These are phyloP conservation scores for Saccharomyces hybrid DNA, from an alignment of 1,139 yeast species.

Conservation along the genomic window DNA sequence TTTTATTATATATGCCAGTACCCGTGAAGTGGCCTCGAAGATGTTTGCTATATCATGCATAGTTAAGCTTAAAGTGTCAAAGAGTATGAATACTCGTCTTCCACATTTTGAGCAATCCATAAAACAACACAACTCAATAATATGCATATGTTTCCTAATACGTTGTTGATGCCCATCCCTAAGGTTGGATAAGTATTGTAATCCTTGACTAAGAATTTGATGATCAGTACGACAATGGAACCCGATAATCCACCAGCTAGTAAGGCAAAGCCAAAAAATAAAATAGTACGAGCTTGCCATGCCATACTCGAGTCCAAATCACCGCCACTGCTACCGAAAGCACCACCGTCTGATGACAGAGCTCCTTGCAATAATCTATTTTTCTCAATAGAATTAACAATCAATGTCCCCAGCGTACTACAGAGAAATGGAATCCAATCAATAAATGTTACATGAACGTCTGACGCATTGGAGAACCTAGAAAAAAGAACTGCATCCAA, in stretches of 20 bases:
- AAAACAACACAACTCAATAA: conserved; percentile 81
- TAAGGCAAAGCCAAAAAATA: conserved; percentile 85
- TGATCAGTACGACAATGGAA: conserved; percentile 74
- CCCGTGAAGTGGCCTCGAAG: not conserved
- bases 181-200: conserved; percentile 73
- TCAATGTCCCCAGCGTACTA: conserved; percentile 82
- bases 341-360: conserved; percentile 44
- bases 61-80: conserved; percentile 50
- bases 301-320: conserved; percentile 45
- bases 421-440: conserved; percentile 96
- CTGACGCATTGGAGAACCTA: conserved; percentile 75
- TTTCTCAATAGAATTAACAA: conserved; percentile 88
- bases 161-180: conserved; percentile 94
- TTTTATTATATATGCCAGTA: not conserved
- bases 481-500: conserved; percentile 85
- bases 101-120: conserved; percentile 92
- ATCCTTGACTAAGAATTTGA: conserved; percentile 75
- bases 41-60: not conserved
- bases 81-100: conserved; percentile 91
- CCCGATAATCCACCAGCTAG: conserved; percentile 95
- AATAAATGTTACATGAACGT: conserved; percentile 77
- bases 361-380: conserved; percentile 58
- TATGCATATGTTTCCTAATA: conserved; percentile 68
- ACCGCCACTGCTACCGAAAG: conserved; percentile 30
- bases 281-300: conserved; percentile 88